Evolutionary conservation across 371 early-diverging fungal species (phyloP), one percentile per base, ranked within the genome.

Genomic region (Lichtheimia ornata): DNA sequence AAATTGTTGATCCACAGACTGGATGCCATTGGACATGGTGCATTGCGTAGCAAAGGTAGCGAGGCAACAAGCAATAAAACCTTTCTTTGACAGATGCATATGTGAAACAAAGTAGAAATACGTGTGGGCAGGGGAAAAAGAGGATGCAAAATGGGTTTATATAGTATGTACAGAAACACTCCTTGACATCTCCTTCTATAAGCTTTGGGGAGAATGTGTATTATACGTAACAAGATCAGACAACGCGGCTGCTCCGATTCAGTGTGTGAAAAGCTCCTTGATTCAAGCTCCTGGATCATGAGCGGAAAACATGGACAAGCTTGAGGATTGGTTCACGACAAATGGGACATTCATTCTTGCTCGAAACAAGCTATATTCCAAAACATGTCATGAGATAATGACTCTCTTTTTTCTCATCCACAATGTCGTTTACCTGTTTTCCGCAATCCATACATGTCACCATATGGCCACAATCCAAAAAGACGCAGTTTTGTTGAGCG

Each of bases 401-500:
- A 5, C 44, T 13, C 22, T n/a, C 6, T 18, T 35, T 22, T 56
- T 30, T 43, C 55, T 11, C 61, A 49, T 42, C 2, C 59, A 3
- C 28, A 0, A 42, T 15, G 49, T 40, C 43, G n/a, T n/a, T 69
- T 73, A 77, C 81, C 72, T 75, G 70, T 56, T 82, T 77, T 5
- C 79, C 88, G 56, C 88, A 88, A 15, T 83, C 83, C 79, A 82
- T 79, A 62, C 88, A 84, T 24, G 84, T 72, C 6, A 75, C 81
- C 77, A 86, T 79, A 73, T 88, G 88, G 18, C 87, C 85, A 65
- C 78, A 76, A 25, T 78, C 69, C 35, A 88, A 62, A 63, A 85
- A 77, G 11, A 88, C 85, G 65, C 85, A 85, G 50, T 88, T 86
- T 50, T 84, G 79, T 27, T 74, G 73, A n/a, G 77, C 76, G 64